Evolutionary conservation across 108 stramenopile genomes (phyloP).

Genomic region (Cyclotella cryptica): DNA sequence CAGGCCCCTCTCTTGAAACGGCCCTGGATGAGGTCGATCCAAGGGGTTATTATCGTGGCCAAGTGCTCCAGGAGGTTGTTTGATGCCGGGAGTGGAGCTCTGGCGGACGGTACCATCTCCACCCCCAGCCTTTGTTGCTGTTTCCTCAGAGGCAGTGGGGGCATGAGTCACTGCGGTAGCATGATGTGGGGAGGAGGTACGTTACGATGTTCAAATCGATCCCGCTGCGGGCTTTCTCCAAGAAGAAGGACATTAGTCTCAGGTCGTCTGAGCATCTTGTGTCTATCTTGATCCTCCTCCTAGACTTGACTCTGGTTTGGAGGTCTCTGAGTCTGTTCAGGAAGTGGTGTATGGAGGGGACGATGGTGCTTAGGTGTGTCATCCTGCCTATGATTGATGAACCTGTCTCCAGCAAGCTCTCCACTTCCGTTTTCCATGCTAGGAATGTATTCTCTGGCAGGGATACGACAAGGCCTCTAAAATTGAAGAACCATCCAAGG

Average conservation of each 20-base stretch:
- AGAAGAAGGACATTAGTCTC: constrained; percentile 2
- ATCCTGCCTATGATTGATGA: too few species aligned
- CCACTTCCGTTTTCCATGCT: too few species aligned
- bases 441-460: constrained; percentile 21
- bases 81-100: constrained; percentile 23
- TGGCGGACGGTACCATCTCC: constrained; percentile 8
- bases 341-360: background rate
- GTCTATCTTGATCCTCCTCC: background rate
- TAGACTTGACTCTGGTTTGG: background rate
- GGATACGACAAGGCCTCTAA: too few species aligned
- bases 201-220: constrained; percentile 10
- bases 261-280: background rate
- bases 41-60: constrained; percentile 5
- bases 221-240: background rate
- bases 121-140: constrained; percentile 9
- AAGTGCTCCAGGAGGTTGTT: constrained; percentile 35
- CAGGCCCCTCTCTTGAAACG: constrained; percentile 1
- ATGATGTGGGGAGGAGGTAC: background rate
- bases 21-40: constrained; percentile 16
- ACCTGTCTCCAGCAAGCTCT: too few species aligned
- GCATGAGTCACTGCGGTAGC: constrained; percentile 27
- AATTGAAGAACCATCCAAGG: background rate
- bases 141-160: constrained; percentile 25
- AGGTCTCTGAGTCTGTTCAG: constrained; percentile 1
- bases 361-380: too few species aligned